phyloP scores from a whole-genome alignment of 73 alveolate species.

The Uronychia binucleata region DNA sequence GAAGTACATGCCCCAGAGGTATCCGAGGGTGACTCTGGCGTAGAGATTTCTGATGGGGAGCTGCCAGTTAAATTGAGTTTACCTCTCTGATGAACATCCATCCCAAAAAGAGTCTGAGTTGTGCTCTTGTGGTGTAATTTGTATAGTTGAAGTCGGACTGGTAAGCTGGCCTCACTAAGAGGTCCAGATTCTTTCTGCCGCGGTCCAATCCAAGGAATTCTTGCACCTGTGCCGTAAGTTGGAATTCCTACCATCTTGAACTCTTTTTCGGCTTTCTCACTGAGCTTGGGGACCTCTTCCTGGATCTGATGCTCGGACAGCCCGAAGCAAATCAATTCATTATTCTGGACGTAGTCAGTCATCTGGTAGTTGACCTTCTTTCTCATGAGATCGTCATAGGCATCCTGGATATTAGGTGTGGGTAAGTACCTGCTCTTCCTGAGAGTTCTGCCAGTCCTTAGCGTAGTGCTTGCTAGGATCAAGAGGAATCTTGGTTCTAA shows the following conservation, averaged over 20 bases:
- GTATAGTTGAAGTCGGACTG: slow-evolving; percentile 52
- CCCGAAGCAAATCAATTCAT: slow-evolving; percentile 67
- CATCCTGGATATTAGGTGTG: slow-evolving; percentile 28
- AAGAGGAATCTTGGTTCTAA: slow-evolving; percentile 54
- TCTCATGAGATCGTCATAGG: slow-evolving; percentile 63
- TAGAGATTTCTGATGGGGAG: slow-evolving; percentile 59
- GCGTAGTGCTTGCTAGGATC: slow-evolving; percentile 47
- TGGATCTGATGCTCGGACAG: slow-evolving; percentile 52
- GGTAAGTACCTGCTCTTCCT: slow-evolving; percentile 58
- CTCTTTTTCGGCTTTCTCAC: slow-evolving; percentile 53
- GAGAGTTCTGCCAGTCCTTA: slow-evolving; percentile 60
- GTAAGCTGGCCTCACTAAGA: slow-evolving; percentile 55
- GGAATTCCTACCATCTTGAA: slow-evolving; percentile 12
- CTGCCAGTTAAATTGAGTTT: background rate
- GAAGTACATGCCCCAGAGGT: slow-evolving; percentile 52
- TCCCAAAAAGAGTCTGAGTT: slow-evolving; percentile 45
- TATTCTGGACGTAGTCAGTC: slow-evolving; percentile 59
- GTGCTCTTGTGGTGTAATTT: slow-evolving; percentile 52
- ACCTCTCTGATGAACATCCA: slow-evolving; percentile 55
- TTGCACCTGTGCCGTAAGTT: slow-evolving; percentile 1
- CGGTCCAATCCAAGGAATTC: slow-evolving; percentile 17
- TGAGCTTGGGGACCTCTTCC: slow-evolving; percentile 34
- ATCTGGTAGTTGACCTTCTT: slow-evolving; percentile 66
- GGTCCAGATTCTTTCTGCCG: background rate
- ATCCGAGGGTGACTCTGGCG: slow-evolving; percentile 45